These are phyloP conservation scores for Leucocoprinus leucothites DNA, from an alignment of 768 basidiomycete genomes.

Conservation along the genomic window DNA sequence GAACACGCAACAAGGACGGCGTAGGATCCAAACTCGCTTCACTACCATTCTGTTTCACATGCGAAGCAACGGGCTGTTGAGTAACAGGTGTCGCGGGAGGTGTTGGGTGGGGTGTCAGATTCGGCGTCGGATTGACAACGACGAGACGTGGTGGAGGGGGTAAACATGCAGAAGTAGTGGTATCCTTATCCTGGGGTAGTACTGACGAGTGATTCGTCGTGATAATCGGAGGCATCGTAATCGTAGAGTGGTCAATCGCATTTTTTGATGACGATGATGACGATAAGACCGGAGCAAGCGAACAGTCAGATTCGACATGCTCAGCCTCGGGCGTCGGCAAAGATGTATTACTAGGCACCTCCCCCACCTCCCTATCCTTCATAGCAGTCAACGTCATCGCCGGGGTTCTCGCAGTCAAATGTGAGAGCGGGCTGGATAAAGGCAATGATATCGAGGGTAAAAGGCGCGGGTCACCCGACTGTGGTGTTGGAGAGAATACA, in stretches of 20 bases:
- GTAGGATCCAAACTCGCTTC: neutral
- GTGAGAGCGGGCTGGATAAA: constrained; percentile 3
- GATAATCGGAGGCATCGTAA: constrained; percentile 1
- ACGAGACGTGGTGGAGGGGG: constrained; percentile 51
- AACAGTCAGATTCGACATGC: neutral
- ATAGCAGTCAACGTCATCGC: neutral
- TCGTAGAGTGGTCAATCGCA: neutral
- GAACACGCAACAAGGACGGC: constrained; percentile 2
- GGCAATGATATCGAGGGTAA: neutral
- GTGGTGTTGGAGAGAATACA: constrained; percentile 2
- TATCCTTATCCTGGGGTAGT: no score
- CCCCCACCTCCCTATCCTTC: no score
- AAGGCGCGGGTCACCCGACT: neutral
- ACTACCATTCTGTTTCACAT: no score
- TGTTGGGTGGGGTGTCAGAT: constrained; percentile 74
- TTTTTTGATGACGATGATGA: neutral
- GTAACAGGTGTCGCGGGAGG: constrained; percentile 68
- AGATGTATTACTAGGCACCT: neutral
- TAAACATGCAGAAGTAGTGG: constrained; percentile 3
- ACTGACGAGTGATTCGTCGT: constrained; percentile 1
- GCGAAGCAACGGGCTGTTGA: neutral
- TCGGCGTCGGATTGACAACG: constrained; percentile 74
- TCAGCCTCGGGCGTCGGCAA: constrained; percentile 10
- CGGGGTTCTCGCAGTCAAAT: neutral
- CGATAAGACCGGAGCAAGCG: neutral